Conservation (phyloP, 2,329 filamentous ascomycete genomes). For the Aspergillus sp. region DNA sequence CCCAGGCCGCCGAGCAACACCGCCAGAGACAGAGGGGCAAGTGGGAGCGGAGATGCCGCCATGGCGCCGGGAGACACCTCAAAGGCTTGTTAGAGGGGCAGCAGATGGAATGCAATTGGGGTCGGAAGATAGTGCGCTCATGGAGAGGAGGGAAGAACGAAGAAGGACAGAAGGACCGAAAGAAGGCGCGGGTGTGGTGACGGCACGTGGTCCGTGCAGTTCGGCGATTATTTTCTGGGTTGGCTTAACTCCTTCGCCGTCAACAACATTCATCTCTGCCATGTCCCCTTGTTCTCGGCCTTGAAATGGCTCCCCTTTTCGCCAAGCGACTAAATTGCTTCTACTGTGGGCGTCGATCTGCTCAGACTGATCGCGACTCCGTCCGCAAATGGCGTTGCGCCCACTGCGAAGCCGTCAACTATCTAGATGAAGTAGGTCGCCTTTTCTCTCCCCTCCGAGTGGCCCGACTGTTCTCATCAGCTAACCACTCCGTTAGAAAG, state of each 20-base stretch:
- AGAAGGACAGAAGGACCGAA: not conserved
- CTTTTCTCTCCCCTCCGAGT: not conserved
- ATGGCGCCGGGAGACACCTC: not conserved
- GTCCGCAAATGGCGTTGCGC: conserved; percentile 70
- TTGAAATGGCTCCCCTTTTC: conserved; percentile 43
- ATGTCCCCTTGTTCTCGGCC: conserved; percentile 13
- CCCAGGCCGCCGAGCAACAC: not conserved
- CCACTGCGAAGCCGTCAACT: conserved; percentile 82
- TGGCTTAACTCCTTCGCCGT: conserved; percentile 21
- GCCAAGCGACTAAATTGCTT: conserved; percentile 66
- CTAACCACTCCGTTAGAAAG: conserved; percentile 58
- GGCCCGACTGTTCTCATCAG: not conserved
- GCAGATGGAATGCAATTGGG: not conserved
- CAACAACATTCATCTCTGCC: conserved; percentile 11
- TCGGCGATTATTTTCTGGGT: conserved; percentile 25
- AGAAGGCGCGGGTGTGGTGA: not conserved
- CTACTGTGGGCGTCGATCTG: conserved; percentile 74
- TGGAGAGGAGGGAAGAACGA: not conserved
- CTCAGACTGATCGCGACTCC: conserved; percentile 56
- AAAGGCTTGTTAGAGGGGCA: no score
- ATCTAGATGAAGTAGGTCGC: conserved; percentile 73
- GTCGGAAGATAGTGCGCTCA: not conserved
- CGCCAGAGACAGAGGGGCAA: not conserved
- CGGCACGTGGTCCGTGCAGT: conserved; percentile 26
- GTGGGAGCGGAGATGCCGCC: not conserved